Percentiles rank a stretch among this genome's conserved stretches.
Evolutionary conservation across 208 protist species (phyloP).

Genomic region (Acanthamoeba royreba): DNA sequence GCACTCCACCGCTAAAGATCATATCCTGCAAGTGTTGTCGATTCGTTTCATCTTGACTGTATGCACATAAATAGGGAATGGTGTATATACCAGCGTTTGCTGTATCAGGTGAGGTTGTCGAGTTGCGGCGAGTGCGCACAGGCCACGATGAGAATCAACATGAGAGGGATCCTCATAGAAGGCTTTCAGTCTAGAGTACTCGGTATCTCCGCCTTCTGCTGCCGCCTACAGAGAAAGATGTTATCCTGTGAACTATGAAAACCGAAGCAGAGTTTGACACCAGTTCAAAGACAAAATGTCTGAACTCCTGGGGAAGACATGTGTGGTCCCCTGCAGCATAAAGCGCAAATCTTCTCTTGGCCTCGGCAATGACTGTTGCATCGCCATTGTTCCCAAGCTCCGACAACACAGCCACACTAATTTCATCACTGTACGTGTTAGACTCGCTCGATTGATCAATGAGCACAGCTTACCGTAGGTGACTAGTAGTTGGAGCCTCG

Average conservation of each 20-base stretch:
- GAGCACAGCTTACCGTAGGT: neutral
- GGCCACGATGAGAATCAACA: neutral
- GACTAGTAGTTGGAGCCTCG: neutral
- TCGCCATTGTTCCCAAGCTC: neutral
- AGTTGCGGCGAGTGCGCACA: neutral
- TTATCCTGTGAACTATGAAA: neutral
- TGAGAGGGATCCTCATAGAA: neutral
- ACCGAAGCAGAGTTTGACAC: neutral
- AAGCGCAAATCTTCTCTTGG: neutral
- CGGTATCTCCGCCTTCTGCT: neutral
- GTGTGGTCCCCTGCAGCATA: neutral
- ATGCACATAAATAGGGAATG: neutral
- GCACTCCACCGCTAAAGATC: neutral
- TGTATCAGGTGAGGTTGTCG: neutral
- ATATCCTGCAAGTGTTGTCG: neutral
- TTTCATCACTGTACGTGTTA: neutral
- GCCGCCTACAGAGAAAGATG: neutral
- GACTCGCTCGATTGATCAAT: neutral
- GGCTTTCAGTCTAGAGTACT: neutral
- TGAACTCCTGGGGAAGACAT: neutral
- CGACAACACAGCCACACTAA: neutral
- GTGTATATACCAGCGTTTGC: neutral
- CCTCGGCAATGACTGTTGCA: neutral
- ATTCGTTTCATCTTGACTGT: no score
- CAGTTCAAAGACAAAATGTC: neutral